phyloP scores from a whole-genome alignment of 352 stramenopile species.

The Pythium monospermum region DNA sequence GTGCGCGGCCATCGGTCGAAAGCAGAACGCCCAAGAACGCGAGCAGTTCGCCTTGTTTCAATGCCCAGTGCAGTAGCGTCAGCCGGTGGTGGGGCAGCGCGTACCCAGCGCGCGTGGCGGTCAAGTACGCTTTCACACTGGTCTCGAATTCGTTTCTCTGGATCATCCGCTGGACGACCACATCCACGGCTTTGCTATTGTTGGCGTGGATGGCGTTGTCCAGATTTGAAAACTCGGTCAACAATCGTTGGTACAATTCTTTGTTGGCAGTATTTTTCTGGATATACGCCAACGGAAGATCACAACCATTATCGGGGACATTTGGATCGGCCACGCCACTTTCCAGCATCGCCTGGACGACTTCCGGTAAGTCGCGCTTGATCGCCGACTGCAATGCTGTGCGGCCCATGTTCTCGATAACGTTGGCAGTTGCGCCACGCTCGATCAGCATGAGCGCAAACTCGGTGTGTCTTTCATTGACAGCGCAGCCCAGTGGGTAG shows the following conservation, averaged over 20 bases:
- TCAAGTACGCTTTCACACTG: no score
- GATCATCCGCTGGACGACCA: background rate
- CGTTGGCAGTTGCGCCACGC: constrained; percentile 19
- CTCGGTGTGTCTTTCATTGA: no score
- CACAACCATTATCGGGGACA: background rate
- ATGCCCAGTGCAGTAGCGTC: no score
- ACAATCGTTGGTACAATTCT: background rate
- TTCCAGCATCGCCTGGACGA: constrained; percentile 30
- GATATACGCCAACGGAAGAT: constrained; percentile 2
- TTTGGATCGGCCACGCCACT: constrained; percentile 18
- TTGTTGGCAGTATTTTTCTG: background rate
- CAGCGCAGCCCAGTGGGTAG: no score
- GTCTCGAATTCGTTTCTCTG: no score
- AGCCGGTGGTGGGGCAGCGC: no score
- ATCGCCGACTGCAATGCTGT: constrained; percentile 35
- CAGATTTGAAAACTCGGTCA: constrained; percentile 1
- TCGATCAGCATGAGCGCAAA: constrained; percentile 25
- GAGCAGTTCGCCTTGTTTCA: no score
- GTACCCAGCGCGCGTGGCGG: no score
- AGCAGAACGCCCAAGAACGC: no score
- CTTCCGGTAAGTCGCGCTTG: constrained; percentile 23
- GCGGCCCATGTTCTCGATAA: constrained; percentile 26
- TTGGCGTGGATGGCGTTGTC: background rate
- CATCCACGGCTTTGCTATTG: background rate
- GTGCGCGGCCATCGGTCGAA: no score